Evolutionary conservation across 106 monocot genomes (phyloP).

Genomic region (Acorus gramineus): DNA sequence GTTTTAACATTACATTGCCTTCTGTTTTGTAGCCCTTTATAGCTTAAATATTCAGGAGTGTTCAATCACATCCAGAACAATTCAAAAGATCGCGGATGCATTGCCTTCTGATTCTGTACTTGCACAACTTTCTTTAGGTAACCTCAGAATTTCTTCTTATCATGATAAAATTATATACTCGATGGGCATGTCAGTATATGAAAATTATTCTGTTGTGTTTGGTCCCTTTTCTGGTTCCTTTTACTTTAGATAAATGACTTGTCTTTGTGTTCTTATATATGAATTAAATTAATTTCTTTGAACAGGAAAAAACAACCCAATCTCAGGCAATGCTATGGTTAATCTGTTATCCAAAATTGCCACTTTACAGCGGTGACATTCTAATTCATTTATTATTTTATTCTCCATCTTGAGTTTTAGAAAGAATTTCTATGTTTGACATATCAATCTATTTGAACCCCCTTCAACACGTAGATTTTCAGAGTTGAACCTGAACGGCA

Average conservation of each 20-base stretch:
- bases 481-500: conserved; percentile 63
- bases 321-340: conserved; percentile 70
- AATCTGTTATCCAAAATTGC: conserved; percentile 62
- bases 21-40: conserved; percentile 63
- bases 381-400: background rate
- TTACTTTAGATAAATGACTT: background rate
- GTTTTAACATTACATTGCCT: too few relatives aligned
- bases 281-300: background rate
- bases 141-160: too few relatives aligned
- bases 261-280: background rate
- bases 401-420: background rate
- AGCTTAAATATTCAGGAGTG: conserved; percentile 87
- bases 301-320: conserved; percentile 75
- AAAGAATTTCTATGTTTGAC: background rate
- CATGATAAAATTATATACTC: too few relatives aligned
- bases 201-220: too few relatives aligned
- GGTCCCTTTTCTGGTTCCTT: background rate
- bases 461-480: conserved; percentile 54
- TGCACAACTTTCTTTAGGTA: conserved; percentile 91
- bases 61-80: conserved; percentile 84
- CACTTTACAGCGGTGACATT: conserved; percentile 55
- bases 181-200: too few relatives aligned
- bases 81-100: conserved; percentile 79
- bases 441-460: background rate
- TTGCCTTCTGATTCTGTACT: conserved; percentile 52